phyloP scores from a whole-genome alignment of 176 grass and related monocot genomes.

The Cocos nucifera region DNA sequence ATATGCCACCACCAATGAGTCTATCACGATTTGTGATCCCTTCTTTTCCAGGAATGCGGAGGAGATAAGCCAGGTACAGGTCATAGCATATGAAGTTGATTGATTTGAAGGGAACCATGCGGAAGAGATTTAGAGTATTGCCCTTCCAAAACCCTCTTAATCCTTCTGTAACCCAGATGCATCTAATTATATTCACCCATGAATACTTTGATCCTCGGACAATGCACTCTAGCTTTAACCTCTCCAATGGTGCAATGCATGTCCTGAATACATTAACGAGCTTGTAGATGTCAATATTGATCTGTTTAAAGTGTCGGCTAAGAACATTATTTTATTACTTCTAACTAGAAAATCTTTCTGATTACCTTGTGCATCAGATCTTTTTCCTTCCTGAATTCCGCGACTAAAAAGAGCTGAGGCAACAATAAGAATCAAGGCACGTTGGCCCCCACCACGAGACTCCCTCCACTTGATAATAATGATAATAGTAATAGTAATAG shows the following conservation, averaged over 20 bases:
- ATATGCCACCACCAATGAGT: slow-evolving; percentile 18
- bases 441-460: no score
- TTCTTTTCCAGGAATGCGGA: not conserved
- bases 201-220: slow-evolving; percentile 5
- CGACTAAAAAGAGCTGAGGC: no score
- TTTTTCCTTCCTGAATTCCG: no score
- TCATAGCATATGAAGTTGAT: slow-evolving; percentile 27
- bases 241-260: slow-evolving; percentile 18
- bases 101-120: slow-evolving; percentile 25
- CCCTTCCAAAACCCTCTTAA: slow-evolving; percentile 27
- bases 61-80: slow-evolving; percentile 18
- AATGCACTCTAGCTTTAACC: slow-evolving; percentile 23
- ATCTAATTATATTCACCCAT: slow-evolving; percentile 4
- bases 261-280: not conserved
- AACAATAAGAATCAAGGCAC: no score
- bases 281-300: no score
- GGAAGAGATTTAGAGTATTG: slow-evolving; percentile 13
- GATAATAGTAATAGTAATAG: no score
- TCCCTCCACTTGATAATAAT: no score
- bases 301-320: no score
- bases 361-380: no score
- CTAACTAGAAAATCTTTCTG: no score
- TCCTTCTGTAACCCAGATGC: slow-evolving; percentile 12
- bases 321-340: no score
- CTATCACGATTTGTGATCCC: slow-evolving; percentile 17